Conservation (phyloP, 768 basidiomycete species). For the Phallus indusiatus region DNA sequence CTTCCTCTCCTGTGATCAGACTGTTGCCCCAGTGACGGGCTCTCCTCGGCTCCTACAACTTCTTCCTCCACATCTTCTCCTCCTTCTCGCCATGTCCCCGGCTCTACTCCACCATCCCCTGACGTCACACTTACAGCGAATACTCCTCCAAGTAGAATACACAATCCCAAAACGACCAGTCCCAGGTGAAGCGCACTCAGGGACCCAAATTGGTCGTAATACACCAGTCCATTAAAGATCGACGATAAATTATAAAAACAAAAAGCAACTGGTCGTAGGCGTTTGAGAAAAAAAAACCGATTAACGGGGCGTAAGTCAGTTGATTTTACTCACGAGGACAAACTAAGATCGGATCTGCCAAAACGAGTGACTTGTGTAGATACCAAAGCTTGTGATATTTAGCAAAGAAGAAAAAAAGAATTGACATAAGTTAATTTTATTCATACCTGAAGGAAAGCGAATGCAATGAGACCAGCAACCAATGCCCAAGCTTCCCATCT, state of each 20-base stretch:
- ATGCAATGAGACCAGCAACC: constrained; percentile 56
- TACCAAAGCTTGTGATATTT: constrained; percentile 49
- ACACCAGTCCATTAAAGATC: constrained; percentile 83
- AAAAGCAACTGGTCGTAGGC: constrained; percentile 59
- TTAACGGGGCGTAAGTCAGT: neutral
- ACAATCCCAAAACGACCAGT: constrained; percentile 69
- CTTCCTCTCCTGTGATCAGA: constrained; percentile 1
- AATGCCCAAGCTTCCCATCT: constrained; percentile 80
- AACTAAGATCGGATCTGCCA: constrained; percentile 79
- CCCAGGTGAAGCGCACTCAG: constrained; percentile 61
- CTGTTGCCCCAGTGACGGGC: neutral
- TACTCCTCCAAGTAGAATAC: constrained; percentile 73
- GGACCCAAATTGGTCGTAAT: constrained; percentile 75
- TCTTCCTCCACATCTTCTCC: constrained; percentile 26
- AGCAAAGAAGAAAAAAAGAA: constrained; percentile 13
- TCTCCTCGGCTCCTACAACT: constrained; percentile 1
- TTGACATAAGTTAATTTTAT: constrained; percentile 9
- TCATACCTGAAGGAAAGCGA: constrained; percentile 62
- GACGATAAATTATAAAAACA: constrained; percentile 93
- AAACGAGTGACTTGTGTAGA: constrained; percentile 65
- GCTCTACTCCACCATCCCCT: constrained; percentile 38
- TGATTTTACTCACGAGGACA: constrained; percentile 58
- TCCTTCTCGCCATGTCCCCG: constrained; percentile 30
- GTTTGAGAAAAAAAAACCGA: constrained; percentile 8
- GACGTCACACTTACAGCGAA: constrained; percentile 82